Percentiles rank a stretch among this genome's conserved stretches.
Evolutionary conservation across 305 asterid genomes (phyloP).

Genomic region (Vinca major): DNA sequence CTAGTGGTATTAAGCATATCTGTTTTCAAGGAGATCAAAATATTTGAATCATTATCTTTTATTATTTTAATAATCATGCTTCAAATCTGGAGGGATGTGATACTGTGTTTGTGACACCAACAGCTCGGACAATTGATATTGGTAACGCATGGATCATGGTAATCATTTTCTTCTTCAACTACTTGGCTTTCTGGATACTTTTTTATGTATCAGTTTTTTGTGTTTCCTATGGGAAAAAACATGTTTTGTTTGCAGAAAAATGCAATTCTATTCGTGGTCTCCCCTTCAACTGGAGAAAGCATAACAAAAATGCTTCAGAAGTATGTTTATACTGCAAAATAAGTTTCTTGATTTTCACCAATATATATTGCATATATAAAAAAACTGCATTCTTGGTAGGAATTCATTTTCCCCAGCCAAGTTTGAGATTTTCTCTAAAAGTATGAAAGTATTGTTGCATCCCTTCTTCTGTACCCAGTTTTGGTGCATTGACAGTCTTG

Average conservation of each 20-base stretch:
- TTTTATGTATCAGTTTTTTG: slow-evolving; percentile 8
- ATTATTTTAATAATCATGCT: slow-evolving; percentile 16
- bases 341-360: slow-evolving; percentile 8
- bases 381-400: slow-evolving; percentile 12
- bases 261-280: slow-evolving; percentile 71
- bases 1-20: slow-evolving; percentile 15
- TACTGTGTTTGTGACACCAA: slow-evolving; percentile 87
- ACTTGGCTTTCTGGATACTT: slow-evolving; percentile 5
- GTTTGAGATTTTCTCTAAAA: neutral
- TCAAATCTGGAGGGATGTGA: slow-evolving; percentile 67
- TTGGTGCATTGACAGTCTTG: too few species aligned
- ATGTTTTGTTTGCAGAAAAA: slow-evolving; percentile 57
- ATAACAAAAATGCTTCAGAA: slow-evolving; percentile 67
- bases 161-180: slow-evolving; percentile 18
- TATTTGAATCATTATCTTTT: slow-evolving; percentile 13
- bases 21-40: slow-evolving; percentile 13
- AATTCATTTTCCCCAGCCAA: neutral
- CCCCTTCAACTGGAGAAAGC: slow-evolving; percentile 59
- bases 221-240: neutral
- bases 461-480: too few species aligned
- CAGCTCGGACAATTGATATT: slow-evolving; percentile 90
- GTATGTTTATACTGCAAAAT: slow-evolving; percentile 35
- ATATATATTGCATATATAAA: neutral
- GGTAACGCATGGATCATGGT: slow-evolving; percentile 51
- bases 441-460: neutral